phyloP scores from a whole-genome alignment of 1,284 basidiomycete genomes.

The Cutaneotrichosporon sp. region DNA sequence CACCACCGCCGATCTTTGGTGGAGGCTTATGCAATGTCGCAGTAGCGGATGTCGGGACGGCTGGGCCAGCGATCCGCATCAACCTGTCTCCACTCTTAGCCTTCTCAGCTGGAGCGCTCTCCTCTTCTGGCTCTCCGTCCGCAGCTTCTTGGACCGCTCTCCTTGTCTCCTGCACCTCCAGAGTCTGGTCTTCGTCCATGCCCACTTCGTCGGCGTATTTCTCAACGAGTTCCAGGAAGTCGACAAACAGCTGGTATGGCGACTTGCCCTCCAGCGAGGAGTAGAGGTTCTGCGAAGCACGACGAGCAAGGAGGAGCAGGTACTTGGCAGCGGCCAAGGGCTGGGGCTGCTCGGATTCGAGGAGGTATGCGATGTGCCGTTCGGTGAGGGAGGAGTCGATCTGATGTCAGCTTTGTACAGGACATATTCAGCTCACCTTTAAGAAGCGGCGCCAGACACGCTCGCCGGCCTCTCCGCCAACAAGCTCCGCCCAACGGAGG shows the following conservation, averaged over 20 bases:
- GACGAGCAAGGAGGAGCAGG: conserved; percentile 73
- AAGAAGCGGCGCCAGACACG: conserved; percentile 88
- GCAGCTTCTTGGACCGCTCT: conserved; percentile 53
- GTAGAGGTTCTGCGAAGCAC: conserved; percentile 77
- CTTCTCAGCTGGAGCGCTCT: conserved; percentile 30
- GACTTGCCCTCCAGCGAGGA: conserved; percentile 88
- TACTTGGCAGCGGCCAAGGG: conserved; percentile 92
- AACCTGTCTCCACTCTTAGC: neutral
- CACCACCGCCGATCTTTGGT: conserved; percentile 9
- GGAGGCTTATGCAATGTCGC: conserved; percentile 28
- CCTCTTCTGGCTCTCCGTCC: conserved; percentile 49
- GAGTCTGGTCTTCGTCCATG: conserved; percentile 71
- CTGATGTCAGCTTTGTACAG: conserved; percentile 14
- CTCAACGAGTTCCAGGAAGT: conserved; percentile 90
- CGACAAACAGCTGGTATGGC: conserved; percentile 85
- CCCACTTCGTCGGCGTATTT: conserved; percentile 89
- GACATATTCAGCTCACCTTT: conserved; percentile 45
- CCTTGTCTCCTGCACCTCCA: conserved; percentile 40
- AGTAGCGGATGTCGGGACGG: conserved; percentile 53
- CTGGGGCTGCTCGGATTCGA: conserved; percentile 66
- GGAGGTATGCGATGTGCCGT: conserved; percentile 70
- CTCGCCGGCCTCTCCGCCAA: conserved; percentile 78
- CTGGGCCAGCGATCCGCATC: conserved; percentile 59
- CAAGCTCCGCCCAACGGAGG: conserved; percentile 84
- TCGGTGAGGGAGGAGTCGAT: conserved; percentile 82